phyloP scores from a whole-genome alignment of 768 basidiomycete genomes.

The Candolleomyces eurysporus region DNA sequence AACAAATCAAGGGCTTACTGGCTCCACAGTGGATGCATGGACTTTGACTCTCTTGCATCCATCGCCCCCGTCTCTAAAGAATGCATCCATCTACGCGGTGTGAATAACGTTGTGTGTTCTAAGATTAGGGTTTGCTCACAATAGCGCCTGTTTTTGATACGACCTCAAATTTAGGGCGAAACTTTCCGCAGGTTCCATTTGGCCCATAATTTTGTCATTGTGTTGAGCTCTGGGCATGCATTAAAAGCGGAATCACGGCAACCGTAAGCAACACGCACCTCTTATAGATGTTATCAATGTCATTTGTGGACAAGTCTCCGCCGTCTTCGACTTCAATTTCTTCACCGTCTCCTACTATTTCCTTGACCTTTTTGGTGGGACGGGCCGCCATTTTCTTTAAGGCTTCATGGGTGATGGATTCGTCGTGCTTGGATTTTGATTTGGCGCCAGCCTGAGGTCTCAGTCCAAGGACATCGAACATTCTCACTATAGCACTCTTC shows the following conservation, averaged over 20 bases:
- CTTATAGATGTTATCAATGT: constrained; percentile 81
- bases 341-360: constrained; percentile 78
- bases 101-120: not conserved
- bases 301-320: constrained; percentile 78
- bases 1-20: constrained; percentile 52
- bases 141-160: constrained; percentile 93
- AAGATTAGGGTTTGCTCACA: constrained; percentile 36
- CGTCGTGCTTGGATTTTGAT: constrained; percentile 30
- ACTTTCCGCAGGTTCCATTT: constrained; percentile 77
- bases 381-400: constrained; percentile 39
- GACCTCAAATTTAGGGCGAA: constrained; percentile 76
- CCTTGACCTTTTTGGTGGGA: constrained; percentile 47
- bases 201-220: constrained; percentile 71
- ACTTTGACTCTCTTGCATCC: constrained; percentile 64
- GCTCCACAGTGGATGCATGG: constrained; percentile 94
- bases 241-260: not conserved
- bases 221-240: constrained; percentile 66
- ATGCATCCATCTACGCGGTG: constrained; percentile 76
- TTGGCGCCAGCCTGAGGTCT: constrained; percentile 56
- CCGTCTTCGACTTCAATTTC: constrained; percentile 82
- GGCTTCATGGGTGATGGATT: constrained; percentile 36
- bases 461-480: constrained; percentile 75
- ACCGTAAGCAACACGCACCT: constrained; percentile 48
- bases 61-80: constrained; percentile 76
- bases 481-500: constrained; percentile 66